Conservation (phyloP, 805 yeast species). For the Yarrowia sp. region DNA sequence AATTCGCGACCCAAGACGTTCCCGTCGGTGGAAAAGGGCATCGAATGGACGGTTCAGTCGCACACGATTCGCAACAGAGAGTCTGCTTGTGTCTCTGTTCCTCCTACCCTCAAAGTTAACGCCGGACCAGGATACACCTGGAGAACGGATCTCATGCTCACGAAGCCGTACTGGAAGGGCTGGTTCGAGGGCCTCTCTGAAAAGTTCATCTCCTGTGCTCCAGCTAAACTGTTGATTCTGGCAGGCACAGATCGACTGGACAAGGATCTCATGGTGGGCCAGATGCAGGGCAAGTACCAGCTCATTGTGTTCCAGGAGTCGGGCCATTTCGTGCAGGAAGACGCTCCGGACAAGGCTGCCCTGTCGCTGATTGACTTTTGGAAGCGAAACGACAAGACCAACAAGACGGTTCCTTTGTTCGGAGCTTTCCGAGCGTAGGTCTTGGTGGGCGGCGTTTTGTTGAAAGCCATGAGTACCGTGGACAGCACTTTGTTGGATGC, state of each 20-base stretch:
- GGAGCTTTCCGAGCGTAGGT: slow-evolving; percentile 36
- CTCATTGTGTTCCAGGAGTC: slow-evolving; percentile 74
- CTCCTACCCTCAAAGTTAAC: slow-evolving; percentile 50
- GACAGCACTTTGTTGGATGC: too few relatives aligned
- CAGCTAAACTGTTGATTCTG: slow-evolving; percentile 69
- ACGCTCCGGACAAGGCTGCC: slow-evolving; percentile 68
- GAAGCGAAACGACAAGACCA: slow-evolving; percentile 38
- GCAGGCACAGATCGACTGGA: slow-evolving; percentile 91
- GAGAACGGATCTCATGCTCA: slow-evolving; percentile 60
- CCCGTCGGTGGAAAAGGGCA: slow-evolving; percentile 52
- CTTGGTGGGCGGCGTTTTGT: too few relatives aligned
- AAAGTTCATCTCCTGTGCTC: slow-evolving; percentile 48
- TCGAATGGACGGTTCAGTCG: slow-evolving; percentile 76
- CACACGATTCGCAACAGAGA: slow-evolving; percentile 52
- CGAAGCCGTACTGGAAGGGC: slow-evolving; percentile 66
- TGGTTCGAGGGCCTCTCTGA: slow-evolving; percentile 79
- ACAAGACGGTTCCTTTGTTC: slow-evolving; percentile 37
- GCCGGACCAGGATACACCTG: slow-evolving; percentile 46
- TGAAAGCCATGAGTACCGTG: too few relatives aligned
- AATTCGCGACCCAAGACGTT: slow-evolving; percentile 63
- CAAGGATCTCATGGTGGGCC: slow-evolving; percentile 83
- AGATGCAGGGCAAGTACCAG: slow-evolving; percentile 96
- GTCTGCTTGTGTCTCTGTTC: slow-evolving; percentile 78
- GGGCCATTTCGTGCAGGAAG: slow-evolving; percentile 97
- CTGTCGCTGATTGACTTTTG: slow-evolving; percentile 45